Evolutionary conservation across 106 monocot genomes (phyloP), one percentile per base, ranked within the genome.

Genomic region (Chionographis japonica): DNA sequence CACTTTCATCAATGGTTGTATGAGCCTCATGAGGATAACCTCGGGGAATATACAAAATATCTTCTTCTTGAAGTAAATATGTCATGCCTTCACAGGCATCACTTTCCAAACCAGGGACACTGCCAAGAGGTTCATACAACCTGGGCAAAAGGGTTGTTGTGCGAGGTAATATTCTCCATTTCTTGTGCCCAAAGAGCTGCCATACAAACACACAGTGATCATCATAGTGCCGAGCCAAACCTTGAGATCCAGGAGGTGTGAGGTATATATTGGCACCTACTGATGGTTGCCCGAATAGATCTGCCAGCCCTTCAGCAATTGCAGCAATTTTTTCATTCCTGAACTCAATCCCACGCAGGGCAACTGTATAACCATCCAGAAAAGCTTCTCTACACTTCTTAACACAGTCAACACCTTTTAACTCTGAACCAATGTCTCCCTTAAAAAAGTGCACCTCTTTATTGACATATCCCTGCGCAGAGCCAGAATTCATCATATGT

Each of bases 151-250:
- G 40, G 9, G 64, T 37, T 8, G 55, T 68, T 9, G 78, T 42
- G 8, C 56, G 49, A 62, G 70, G 68, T 60, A 70, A 77, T 17
- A 88, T 59, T 35, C 18, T 74, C 94, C 94, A 94, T 58, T 62
- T 51, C 63, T 94, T 94, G 16, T 54, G 61, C 17, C 94, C 94
- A 68, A 63, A 52, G 37, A 94, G 58, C 63, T 94, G 94, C 71
- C 88, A 94, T 42, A 94, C 84, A 75, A 94, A 82, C 54, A 94
- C 90, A 67, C 90, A 94, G 76, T 94, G 94, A 75, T 94, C 94
- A 54, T 94, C 94, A 78, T 69, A 94, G 56, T 94, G 94, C 40
- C 60, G 61, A 50, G 85, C 78, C 55, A 94, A 73, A 50, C 94
- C 94, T 75, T 94, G 94, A 49, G 94, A 85, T 51, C 62, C 54